phyloP scores from a whole-genome alignment of 148 eudicot genomes.

The Diospyros lotus region DNA sequence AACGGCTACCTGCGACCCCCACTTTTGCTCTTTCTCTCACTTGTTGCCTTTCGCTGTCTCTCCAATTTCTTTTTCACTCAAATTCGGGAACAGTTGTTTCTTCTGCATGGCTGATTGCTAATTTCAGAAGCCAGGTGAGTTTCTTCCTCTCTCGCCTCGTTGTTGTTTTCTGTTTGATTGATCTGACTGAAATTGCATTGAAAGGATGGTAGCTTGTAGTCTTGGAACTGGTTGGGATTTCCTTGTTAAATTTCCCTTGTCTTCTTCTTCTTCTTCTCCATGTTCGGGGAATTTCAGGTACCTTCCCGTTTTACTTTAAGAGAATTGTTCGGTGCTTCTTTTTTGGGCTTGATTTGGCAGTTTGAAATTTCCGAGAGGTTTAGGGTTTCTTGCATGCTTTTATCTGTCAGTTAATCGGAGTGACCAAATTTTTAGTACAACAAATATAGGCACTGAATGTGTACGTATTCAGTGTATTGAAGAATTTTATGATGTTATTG shows the following conservation, averaged over 20 bases:
- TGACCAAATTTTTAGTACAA: too few species aligned
- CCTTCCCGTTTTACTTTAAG: background rate
- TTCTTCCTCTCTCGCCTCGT: background rate
- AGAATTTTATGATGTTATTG: background rate
- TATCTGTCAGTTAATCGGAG: background rate
- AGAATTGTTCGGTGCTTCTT: background rate
- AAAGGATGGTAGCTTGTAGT: background rate
- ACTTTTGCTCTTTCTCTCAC: background rate
- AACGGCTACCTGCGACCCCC: constrained; percentile 20
- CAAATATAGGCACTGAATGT: background rate
- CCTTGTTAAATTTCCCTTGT: background rate
- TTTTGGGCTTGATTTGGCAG: background rate
- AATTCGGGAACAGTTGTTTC: background rate
- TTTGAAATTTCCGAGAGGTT: background rate
- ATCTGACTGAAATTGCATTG: constrained; percentile 5
- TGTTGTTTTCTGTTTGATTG: constrained; percentile 2
- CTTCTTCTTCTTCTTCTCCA: background rate
- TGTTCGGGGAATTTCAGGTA: background rate
- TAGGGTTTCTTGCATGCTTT: background rate
- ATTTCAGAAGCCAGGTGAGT: constrained; percentile 13
- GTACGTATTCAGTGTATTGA: background rate
- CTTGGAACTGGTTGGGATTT: background rate
- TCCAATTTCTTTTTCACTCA: background rate
- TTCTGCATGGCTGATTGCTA: background rate
- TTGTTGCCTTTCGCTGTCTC: background rate